Evolutionary conservation across 1,284 basidiomycete genomes (phyloP).

Genomic region (Ganoderma lingzhi): DNA sequence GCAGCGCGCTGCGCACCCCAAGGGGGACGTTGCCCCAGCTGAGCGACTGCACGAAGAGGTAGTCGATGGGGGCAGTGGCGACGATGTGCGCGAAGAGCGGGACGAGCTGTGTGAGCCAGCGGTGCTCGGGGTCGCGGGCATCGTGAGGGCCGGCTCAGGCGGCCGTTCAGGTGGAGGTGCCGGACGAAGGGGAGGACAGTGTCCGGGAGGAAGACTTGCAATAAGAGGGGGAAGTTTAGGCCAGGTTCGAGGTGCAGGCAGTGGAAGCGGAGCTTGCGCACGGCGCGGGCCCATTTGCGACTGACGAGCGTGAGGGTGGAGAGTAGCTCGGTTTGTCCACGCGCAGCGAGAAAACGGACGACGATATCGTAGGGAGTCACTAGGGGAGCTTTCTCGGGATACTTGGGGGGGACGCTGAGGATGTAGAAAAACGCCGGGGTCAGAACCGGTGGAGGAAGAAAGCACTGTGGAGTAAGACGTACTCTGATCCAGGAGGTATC

Average conservation of each 20-base stretch:
- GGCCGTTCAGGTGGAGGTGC: conserved; percentile 16
- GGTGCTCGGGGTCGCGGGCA: conserved; percentile 6
- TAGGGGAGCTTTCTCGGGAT: conserved; percentile 3
- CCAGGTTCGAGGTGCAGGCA: conserved; percentile 1
- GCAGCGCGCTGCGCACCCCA: conserved; percentile 8
- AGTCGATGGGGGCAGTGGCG: conserved; percentile 12
- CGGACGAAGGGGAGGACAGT: conserved; percentile 17
- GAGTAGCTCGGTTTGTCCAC: background rate
- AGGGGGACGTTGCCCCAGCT: conserved; percentile 17
- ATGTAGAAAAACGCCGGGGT: background rate
- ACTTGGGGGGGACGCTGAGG: conserved; percentile 19
- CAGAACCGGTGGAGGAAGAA: background rate
- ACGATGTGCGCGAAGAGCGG: conserved; percentile 8
- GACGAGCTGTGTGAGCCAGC: conserved; percentile 11
- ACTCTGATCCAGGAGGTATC: conserved; percentile 12
- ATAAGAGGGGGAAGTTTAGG: conserved; percentile 1
- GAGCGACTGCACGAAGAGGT: conserved; percentile 17
- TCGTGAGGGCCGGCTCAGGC: background rate
- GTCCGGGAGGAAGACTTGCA: conserved; percentile 10
- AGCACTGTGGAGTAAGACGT: background rate
- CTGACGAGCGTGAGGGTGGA: conserved; percentile 10
- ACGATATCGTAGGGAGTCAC: conserved; percentile 7
- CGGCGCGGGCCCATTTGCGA: conserved; percentile 14
- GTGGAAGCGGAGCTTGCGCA: conserved; percentile 16
- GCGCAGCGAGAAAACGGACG: background rate